Conservation (phyloP, 108 stramenopile genomes). For the Discostella stelligeroides region DNA sequence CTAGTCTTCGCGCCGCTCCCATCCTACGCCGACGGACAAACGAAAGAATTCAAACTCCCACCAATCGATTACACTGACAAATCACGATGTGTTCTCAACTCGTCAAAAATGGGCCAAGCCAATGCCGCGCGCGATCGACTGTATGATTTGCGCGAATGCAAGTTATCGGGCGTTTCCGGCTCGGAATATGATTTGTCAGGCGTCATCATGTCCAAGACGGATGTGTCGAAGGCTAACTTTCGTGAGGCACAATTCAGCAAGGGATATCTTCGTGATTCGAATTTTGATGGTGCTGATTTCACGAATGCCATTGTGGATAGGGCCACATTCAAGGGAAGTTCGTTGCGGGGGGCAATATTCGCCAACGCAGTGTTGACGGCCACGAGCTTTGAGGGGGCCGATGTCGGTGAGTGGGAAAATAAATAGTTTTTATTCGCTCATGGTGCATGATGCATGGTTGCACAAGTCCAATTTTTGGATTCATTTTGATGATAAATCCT, state of each 20-base stretch:
- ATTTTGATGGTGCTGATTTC: slow-evolving; percentile 93
- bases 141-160: slow-evolving; percentile 90
- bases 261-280: slow-evolving; percentile 82
- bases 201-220: slow-evolving; percentile 89
- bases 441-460: no score
- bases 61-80: slow-evolving; percentile 84
- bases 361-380: slow-evolving; percentile 93
- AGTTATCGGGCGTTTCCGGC: slow-evolving; percentile 62
- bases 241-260: slow-evolving; percentile 89
- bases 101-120: slow-evolving; percentile 91
- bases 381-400: slow-evolving; percentile 88
- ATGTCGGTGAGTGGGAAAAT: slow-evolving; percentile 51
- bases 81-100: slow-evolving; percentile 81
- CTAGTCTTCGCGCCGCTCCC: slow-evolving; percentile 50
- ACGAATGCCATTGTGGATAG: slow-evolving; percentile 95
- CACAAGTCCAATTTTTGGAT: neutral
- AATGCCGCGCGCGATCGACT: slow-evolving; percentile 96
- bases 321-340: slow-evolving; percentile 84
- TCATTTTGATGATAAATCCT: neutral
- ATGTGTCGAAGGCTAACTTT: slow-evolving; percentile 85
- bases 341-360: slow-evolving; percentile 83
- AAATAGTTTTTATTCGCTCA: neutral
- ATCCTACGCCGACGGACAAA: slow-evolving; percentile 71
- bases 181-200: slow-evolving; percentile 82
- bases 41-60: slow-evolving; percentile 88